Base-by-base conservation (phyloP, 495 filamentous ascomycete genomes). In the Annulohypoxylon nitens region DNA sequence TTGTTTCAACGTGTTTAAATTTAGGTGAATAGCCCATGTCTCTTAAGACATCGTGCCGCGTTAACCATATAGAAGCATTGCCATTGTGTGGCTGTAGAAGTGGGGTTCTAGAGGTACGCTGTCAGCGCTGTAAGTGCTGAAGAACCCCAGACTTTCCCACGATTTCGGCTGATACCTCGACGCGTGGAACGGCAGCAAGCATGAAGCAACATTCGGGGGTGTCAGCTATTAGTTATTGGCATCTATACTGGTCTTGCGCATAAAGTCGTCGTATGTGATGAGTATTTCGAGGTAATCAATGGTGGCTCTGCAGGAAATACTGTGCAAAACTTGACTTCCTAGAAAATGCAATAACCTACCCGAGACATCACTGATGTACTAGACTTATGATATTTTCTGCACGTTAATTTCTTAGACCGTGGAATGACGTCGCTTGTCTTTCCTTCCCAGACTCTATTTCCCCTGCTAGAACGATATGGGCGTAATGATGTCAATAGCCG, bases 401-500 rank as follows among this genome's bases (percentile, higher is more conserved):
- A 18, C 3, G 30, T 36, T 5, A 26, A 60, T 60, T 20, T 34
- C 18, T 43, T 26, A n/a, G 10, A 0, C 16, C 9, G 10, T 16
- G 16, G 43, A 64, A 64, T 54, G 3, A 18, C 34, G 33, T 51
- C 61, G 43, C n/a, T 20, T 64, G 36, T 69, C 47, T 54, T 7
- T 26, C 9, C 0, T 20, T n/a, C 57, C 6, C 16, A 9, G 26
- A 33, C 23, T 54, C 26, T 16, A 10, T 20, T 53, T 45, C 51
- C 65, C 23, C 45, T 39, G 61, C 54, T 68, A 20, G 45, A 34
- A 41, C 61, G 14, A 43, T 36, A 45, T n/a, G 18, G 6, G 18
- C 11, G 50, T 47, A 41, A 54, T 67, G 39, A 62, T 71, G 61
- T 71, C 34, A 30, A 39, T 69, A 33, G 50, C 62, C 50, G 62